A percentile compares a stretch with the other conserved stretches of the same genome.
Conservation (phyloP, 2,329 filamentous ascomycete genomes). For the Xylariaceae sp. region DNA sequence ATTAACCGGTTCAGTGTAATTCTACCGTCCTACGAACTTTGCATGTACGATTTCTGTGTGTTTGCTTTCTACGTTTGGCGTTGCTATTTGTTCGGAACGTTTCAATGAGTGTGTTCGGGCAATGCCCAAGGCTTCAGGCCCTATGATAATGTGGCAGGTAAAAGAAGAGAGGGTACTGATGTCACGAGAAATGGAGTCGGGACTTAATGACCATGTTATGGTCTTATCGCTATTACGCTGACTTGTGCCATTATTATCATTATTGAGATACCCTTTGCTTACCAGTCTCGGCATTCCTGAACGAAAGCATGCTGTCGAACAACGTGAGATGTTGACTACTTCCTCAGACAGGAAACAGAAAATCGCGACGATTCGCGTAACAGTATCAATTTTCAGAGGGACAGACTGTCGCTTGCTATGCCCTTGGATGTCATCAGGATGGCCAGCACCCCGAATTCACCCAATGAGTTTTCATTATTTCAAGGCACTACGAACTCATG, state of each 20-base stretch:
- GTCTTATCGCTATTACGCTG: neutral
- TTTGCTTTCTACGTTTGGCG: slow-evolving; percentile 1
- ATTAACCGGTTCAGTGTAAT: neutral
- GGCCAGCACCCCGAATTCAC: neutral
- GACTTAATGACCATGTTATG: neutral
- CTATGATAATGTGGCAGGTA: neutral
- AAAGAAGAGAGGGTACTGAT: neutral
- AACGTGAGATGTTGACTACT: neutral
- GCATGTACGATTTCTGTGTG: neutral
- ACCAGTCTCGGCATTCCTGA: neutral
- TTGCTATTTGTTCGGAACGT: neutral
- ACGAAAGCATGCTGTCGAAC: neutral
- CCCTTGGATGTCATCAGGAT: neutral
- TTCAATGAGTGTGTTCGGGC: slow-evolving; percentile 2
- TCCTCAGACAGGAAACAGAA: neutral
- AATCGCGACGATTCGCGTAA: neutral
- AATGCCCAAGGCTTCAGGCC: neutral
- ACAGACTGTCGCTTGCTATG: neutral
- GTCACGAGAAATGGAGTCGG: neutral
- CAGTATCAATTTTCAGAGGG: neutral
- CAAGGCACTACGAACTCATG: neutral
- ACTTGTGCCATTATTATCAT: slow-evolving; percentile 7
- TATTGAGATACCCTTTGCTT: slow-evolving; percentile 17
- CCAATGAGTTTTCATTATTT: too few relatives aligned
- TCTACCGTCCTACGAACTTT: neutral